phyloP scores from a whole-genome alignment of 2,329 filamentous ascomycete genomes.

The Paecilomyces niveus region DNA sequence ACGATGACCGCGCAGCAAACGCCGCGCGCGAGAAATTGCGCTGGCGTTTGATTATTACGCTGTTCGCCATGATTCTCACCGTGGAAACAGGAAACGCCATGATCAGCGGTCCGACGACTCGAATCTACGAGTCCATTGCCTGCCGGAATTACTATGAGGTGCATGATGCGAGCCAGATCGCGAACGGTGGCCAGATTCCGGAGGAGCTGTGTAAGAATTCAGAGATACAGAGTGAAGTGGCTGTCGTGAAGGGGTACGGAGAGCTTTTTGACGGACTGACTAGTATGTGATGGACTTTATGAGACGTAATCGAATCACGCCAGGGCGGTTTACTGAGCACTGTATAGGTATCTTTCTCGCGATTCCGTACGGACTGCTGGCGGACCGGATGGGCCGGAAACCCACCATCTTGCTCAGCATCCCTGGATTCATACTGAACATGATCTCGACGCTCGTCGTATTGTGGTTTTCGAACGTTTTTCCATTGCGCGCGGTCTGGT shows the following conservation, averaged over 20 bases:
- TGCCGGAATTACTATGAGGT: constrained; percentile 39
- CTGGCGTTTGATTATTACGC: constrained; percentile 31
- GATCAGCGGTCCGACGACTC: constrained; percentile 38
- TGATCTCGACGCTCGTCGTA: constrained; percentile 24
- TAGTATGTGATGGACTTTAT: constrained; percentile 18
- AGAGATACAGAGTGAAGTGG: constrained; percentile 42
- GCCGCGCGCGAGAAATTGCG: constrained; percentile 17
- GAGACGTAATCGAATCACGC: neutral
- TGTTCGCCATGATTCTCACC: constrained; percentile 36
- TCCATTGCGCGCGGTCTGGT: constrained; percentile 42
- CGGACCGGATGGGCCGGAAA: constrained; percentile 43
- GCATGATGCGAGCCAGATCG: constrained; percentile 38
- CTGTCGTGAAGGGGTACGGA: constrained; percentile 44
- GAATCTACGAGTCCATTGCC: constrained; percentile 44
- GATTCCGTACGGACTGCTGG: constrained; percentile 44
- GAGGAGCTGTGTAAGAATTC: constrained; percentile 46
- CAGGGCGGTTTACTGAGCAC: constrained; percentile 5
- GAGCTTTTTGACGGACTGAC: constrained; percentile 42
- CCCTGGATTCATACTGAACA: constrained; percentile 32
- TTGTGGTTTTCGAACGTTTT: constrained; percentile 33
- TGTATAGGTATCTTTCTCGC: constrained; percentile 37
- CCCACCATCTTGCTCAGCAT: constrained; percentile 37
- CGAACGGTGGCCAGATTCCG: constrained; percentile 32
- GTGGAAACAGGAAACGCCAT: constrained; percentile 42
- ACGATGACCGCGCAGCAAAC: constrained; percentile 3